Evolutionary conservation across 2,329 filamentous ascomycete genomes (phyloP).

Genomic region (Colletotrichum caudatum): DNA sequence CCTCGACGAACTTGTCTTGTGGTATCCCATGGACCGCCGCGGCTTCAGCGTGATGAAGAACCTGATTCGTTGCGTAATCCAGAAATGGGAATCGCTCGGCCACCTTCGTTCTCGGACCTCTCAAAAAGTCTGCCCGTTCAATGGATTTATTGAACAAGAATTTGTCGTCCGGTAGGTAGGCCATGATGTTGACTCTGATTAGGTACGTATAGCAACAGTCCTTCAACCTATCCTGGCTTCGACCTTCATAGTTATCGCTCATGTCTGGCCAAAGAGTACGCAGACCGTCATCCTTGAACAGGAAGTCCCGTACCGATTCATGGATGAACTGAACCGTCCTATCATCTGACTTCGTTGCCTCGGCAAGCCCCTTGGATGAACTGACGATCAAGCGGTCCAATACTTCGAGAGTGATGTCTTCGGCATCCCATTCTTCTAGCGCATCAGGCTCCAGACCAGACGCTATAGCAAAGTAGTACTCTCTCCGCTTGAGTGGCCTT

Average conservation of each 20-base stretch:
- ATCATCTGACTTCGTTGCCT: constrained; percentile 50
- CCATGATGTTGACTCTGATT: not conserved
- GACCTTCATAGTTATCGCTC: not conserved
- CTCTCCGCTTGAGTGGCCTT: constrained; percentile 53
- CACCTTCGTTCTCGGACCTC: accelerated
- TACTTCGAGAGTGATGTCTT: constrained; percentile 43
- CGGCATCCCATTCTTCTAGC: constrained; percentile 44
- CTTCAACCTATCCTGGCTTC: not conserved
- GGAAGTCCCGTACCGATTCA: constrained; percentile 58
- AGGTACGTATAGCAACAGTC: constrained; percentile 13
- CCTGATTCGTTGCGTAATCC: constrained; percentile 10
- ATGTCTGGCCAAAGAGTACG: not conserved
- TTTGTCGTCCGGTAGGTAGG: not conserved
- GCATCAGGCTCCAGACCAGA: constrained; percentile 43
- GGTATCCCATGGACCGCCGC: not conserved
- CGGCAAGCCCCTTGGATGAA: constrained; percentile 61
- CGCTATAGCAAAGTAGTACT: constrained; percentile 53
- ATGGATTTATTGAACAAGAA: not conserved
- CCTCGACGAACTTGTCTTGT: not conserved
- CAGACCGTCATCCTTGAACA: constrained; percentile 45
- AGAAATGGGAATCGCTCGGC: constrained; percentile 11
- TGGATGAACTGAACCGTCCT: constrained; percentile 61
- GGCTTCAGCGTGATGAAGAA: constrained; percentile 3
- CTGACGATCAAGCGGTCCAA: constrained; percentile 49
- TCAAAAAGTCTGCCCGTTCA: accelerated